Evolutionary conservation across 495 filamentous ascomycete genomes (phyloP), one percentile per base, ranked within the genome.

Genomic region (Lophium mytilinum): DNA sequence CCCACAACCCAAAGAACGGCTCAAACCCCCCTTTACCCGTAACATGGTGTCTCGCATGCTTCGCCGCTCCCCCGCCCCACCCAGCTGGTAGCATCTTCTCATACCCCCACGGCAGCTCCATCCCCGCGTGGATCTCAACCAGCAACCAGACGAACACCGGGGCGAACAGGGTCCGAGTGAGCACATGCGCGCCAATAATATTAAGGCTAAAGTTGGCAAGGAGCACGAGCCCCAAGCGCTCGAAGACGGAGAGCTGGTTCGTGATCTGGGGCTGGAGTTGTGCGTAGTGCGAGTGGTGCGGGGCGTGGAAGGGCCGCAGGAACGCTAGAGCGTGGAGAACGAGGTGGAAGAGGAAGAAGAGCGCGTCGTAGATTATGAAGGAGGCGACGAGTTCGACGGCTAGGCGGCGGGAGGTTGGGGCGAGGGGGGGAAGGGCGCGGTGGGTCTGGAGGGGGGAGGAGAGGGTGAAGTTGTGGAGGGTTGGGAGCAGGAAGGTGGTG

Each of bases 321-420:
- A 50, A 2, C 5, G 67, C 65, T 6, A 68, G 12, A 15, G 35
- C 52, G 60, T 72, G 69, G 1, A 72, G 39, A n/a, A 62, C 52
- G 4, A 72, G 57, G 51, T 72, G 69, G 52, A 70, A 63, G 60
- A 61, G 50, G 59, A 71, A 71, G 56, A 72, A 72, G n/a, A 72
- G 47, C 9, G 57, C 39, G 41, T 72, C 69, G 48, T 72, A 72
- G 35, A 72, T 59, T 52, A 72, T 41, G 17, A 72, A 46, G 49
- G 46, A 55, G 4, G 53, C 24, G 10, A 60, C 21, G 30, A 72
- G 62, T 50, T 72, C 64, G 19, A 68, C 37, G 17, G 57, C 58
- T 4, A 72, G 49, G n/a, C 66, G 61, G 24, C 67, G 60, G 49
- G 58, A 66, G 7, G 54, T 58, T 12, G 69, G 69, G 14, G 60